phyloP scores from a whole-genome alignment of 352 stramenopile species.

The Pythium guiyangense region DNA sequence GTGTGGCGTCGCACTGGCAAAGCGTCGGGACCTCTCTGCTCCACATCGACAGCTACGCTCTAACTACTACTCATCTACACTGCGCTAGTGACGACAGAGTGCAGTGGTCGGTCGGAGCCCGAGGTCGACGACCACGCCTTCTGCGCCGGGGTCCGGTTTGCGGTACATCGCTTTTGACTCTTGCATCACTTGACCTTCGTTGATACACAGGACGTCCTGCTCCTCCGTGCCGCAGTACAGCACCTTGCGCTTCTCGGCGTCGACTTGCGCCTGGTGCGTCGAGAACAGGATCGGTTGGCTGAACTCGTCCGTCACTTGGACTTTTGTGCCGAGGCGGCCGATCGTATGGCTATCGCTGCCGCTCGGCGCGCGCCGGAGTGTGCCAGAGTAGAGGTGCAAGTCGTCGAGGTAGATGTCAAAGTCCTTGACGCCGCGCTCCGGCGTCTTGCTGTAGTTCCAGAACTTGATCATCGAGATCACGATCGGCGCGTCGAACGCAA shows the following conservation, averaged over 20 bases:
- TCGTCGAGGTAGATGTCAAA: conserved; percentile 87
- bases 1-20: no score
- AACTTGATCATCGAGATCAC: conserved; percentile 84
- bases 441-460: conserved; percentile 89
- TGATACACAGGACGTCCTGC: conserved; percentile 88
- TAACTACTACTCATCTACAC: no score
- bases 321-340: conserved; percentile 28
- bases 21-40: no score
- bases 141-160: conserved; percentile 66
- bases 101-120: conserved; percentile 57
- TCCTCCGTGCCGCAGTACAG: conserved; percentile 72
- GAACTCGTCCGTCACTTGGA: conserved; percentile 60
- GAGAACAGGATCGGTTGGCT: conserved; percentile 84
- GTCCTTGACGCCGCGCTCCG: conserved; percentile 75
- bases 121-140: conserved; percentile 73
- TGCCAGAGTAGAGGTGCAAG: conserved; percentile 70
- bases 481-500: conserved; percentile 66
- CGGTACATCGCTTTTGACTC: conserved; percentile 79
- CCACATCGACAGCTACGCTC: no score
- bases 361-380: conserved; percentile 42
- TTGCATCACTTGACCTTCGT: conserved; percentile 85
- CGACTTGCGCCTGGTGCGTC: conserved; percentile 51
- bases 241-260: conserved; percentile 57
- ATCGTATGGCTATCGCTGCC: conserved; percentile 15
- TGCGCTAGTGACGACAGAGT: conserved; percentile 41